Conservation (phyloP, 2,329 filamentous ascomycete species). For the Blumeria graminis region DNA sequence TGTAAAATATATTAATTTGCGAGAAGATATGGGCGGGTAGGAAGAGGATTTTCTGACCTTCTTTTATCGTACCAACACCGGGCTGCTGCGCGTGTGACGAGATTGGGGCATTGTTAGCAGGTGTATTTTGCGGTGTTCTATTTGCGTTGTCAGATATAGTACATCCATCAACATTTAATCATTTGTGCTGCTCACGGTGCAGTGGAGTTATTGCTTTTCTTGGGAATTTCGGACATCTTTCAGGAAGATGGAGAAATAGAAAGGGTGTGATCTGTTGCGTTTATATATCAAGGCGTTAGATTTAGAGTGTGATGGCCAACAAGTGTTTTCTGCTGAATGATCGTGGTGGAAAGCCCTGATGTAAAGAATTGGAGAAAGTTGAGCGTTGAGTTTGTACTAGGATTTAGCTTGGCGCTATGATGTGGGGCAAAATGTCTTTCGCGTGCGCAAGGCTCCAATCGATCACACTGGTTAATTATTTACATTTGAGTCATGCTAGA, state of each 20-base stretch:
- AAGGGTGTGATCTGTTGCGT: background rate
- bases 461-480: background rate
- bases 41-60: constrained; percentile 40
- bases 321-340: no score
- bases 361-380: background rate
- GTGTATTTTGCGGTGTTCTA: constrained; percentile 97
- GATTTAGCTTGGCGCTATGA: constrained; percentile 1
- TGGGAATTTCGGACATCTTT: constrained; percentile 37
- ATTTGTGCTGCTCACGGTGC: constrained; percentile 30
- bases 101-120: constrained; percentile 84
- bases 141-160: constrained; percentile 9
- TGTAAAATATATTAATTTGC: constrained; percentile 18
- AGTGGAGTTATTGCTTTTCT: constrained; percentile 32
- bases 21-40: constrained; percentile 12
- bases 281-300: background rate
- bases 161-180: background rate
- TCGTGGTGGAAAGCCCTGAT: no score
- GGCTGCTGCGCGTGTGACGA: constrained; percentile 94
- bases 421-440: background rate
- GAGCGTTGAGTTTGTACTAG: constrained; percentile 1
- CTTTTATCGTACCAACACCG: constrained; percentile 81
- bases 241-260: background rate
- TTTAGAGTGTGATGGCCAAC: no score
- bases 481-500: background rate
- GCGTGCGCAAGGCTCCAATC: background rate